These are phyloP conservation scores for Rubia balearica DNA, from an alignment of 305 asterid genomes.

Conservation along the genomic window DNA sequence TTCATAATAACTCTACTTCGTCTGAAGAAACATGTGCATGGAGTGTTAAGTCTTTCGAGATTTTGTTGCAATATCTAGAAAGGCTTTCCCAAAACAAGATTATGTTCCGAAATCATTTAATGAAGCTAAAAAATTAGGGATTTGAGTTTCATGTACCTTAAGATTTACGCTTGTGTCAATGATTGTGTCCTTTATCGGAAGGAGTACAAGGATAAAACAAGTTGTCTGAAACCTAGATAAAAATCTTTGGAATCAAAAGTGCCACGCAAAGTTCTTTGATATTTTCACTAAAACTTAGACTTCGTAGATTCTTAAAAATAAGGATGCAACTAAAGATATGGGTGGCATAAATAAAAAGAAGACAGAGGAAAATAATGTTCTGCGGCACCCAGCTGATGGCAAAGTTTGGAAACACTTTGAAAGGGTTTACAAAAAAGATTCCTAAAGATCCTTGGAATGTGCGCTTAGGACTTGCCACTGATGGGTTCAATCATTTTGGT, in stretches of 20 bases:
- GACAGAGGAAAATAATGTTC: neutral
- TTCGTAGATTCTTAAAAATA: no score
- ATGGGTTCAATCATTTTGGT: neutral
- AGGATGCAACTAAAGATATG: neutral
- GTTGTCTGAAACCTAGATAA: neutral
- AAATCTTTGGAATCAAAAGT: no score
- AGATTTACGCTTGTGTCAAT: neutral
- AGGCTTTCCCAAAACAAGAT: neutral
- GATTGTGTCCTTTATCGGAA: neutral
- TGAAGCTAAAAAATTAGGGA: neutral
- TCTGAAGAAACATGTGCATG: neutral
- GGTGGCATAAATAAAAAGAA: neutral
- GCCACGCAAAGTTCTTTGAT: no score
- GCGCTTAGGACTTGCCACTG: no score
- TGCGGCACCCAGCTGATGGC: neutral
- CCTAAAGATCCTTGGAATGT: conserved; percentile 1
- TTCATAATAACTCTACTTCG: neutral
- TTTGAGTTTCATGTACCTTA: neutral
- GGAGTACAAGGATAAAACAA: neutral
- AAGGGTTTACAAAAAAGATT: neutral
- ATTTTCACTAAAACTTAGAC: no score
- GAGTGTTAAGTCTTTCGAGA: neutral
- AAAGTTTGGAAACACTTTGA: neutral
- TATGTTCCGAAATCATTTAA: neutral
- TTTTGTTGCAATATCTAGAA: neutral